Evolutionary conservation across 1,284 basidiomycete species (phyloP), one percentile per base, ranked within the genome.

Genomic region (Ganoderma leucocontextum): DNA sequence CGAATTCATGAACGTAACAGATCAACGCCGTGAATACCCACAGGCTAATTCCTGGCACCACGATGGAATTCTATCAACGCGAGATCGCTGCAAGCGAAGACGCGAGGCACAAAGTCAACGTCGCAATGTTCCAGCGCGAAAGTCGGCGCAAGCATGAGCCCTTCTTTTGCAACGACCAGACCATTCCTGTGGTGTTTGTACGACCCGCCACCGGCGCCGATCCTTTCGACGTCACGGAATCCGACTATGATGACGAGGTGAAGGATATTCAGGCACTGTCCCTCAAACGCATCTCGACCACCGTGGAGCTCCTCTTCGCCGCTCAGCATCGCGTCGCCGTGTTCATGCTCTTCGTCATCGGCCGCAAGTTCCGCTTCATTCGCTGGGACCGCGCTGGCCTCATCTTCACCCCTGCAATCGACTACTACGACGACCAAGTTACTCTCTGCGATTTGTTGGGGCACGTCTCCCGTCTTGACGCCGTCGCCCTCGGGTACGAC

Each of bases 311-410:
- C 19, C 8, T 63, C 17, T 64, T 66, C 53, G n/a, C 49, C 39
- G 41, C n/a, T 12, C 69, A 70, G 38, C 66, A 70, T 15, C 66
- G 69, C 3, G 62, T 39, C 7, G 41, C 36, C 60, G 6, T 55
- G 22, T 61, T 63, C 57, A 42, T n/a, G 10, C n/a, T 70, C 22
- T 25, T 70, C 39, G 41, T 71, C 62, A 25, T 66, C n/a, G 64
- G 64, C 8, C 29, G 44, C 5, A 19, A 25, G 8, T 55, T 55
- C 29, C 64, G 67, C 22, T 29, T 71, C 62, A 29, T 64, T 52
- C 60, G 69, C 44, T 58, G 68, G 65, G 67, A 70, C 42, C 62
- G 64, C 4, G 58, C 66, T 4, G 71, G 68, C 0, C 17, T 59
- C 33, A 17, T 68, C 22, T 29, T 39, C n/a, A 64, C 68, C 7